phyloP scores from a whole-genome alignment of 2,329 filamentous ascomycete genomes.

The Drechslerella coelobrocha region DNA sequence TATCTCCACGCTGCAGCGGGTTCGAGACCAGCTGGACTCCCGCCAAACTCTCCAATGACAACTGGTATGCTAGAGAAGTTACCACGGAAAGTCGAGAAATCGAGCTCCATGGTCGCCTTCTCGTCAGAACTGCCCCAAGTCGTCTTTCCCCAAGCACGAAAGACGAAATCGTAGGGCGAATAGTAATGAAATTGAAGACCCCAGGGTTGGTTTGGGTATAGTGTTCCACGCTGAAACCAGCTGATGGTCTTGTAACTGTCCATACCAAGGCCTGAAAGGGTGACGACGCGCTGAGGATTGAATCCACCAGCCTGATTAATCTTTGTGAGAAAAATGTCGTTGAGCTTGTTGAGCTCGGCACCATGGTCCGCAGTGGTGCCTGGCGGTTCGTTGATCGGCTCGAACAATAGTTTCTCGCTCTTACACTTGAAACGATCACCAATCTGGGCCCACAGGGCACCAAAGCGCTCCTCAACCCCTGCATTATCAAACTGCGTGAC shows the following conservation, averaged over 20 bases:
- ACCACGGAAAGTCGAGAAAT: constrained; percentile 63
- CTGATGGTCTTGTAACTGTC: constrained; percentile 64
- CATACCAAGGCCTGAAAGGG: constrained; percentile 63
- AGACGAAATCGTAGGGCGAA: constrained; percentile 63
- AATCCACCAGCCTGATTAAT: constrained; percentile 65
- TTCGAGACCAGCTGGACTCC: constrained; percentile 63
- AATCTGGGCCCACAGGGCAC: constrained; percentile 65
- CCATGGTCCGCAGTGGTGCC: constrained; percentile 64
- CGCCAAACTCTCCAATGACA: constrained; percentile 67
- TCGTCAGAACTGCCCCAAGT: constrained; percentile 67
- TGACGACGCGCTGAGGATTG: constrained; percentile 66
- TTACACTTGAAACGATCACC: constrained; percentile 61
- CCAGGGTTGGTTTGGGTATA: constrained; percentile 65
- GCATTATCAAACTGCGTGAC: constrained; percentile 57
- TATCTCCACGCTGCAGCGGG: constrained; percentile 67
- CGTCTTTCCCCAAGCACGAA: constrained; percentile 65
- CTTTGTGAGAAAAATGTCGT: constrained; percentile 65
- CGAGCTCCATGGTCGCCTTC: constrained; percentile 62
- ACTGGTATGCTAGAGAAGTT: constrained; percentile 61
- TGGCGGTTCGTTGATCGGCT: constrained; percentile 68
- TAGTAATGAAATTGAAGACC: constrained; percentile 70
- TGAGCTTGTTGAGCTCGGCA: constrained; percentile 64
- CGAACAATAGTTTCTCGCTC: constrained; percentile 64
- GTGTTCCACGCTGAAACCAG: constrained; percentile 63
- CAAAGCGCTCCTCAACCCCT: constrained; percentile 65